phyloP scores from a whole-genome alignment of 306 rosid species.

The barrel medic (Medicago truncatula) region DNA sequence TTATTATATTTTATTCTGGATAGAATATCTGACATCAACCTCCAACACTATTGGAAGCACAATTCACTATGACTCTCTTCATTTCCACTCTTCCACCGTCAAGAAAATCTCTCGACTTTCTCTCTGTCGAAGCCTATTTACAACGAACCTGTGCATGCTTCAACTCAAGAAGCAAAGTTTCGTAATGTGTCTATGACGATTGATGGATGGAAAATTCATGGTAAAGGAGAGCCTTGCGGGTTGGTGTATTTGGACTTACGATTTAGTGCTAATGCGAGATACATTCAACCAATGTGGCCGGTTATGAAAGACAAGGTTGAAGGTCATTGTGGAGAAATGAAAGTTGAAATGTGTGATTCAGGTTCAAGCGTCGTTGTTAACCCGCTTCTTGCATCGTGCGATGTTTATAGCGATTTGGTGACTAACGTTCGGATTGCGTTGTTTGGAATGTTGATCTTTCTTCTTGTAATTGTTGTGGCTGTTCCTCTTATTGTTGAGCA shows the following conservation, averaged over 20 bases:
- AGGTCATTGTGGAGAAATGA: conserved; percentile 45
- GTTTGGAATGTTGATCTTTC: conserved; percentile 15
- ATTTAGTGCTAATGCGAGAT: conserved; percentile 30
- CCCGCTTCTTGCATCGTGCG: conserved; percentile 27
- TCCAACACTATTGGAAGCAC: conserved; percentile 33
- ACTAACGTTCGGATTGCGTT: conserved; percentile 23
- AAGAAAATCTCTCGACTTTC: conserved; percentile 19
- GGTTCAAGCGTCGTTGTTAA: background rate
- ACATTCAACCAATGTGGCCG: conserved; percentile 20
- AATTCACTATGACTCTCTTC: conserved; percentile 38
- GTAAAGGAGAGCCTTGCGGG: conserved; percentile 32
- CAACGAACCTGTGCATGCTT: background rate
- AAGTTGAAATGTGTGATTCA: conserved; percentile 39
- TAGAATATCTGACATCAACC: too few species aligned
- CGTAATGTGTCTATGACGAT: conserved; percentile 23
- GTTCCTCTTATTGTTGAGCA: conserved; percentile 36
- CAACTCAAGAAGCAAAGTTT: conserved; percentile 29
- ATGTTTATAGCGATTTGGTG: conserved; percentile 42
- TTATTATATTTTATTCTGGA: too few species aligned
- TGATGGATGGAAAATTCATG: conserved; percentile 33
- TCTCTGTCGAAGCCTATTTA: background rate
- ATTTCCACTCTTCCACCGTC: conserved; percentile 37
- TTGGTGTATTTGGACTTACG: conserved; percentile 34
- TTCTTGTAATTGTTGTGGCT: conserved; percentile 31
- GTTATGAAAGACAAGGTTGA: conserved; percentile 35